Conservation (phyloP, 202 grass and related monocot genomes). For the Bolboschoenoplectus hybrid region DNA sequence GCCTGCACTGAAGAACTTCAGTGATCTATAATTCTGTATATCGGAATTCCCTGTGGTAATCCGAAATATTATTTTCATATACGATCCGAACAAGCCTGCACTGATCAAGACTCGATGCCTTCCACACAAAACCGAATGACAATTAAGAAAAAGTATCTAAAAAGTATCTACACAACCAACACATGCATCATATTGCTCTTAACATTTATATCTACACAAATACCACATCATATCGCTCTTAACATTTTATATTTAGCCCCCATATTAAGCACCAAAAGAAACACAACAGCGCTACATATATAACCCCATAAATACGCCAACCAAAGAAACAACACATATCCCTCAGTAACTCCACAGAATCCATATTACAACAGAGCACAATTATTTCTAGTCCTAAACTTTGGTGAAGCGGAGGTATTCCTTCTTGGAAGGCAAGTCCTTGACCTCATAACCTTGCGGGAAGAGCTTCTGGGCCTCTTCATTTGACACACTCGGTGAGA, state of each 20-base stretch:
- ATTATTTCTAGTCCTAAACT: conserved; percentile 31
- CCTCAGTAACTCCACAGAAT: neutral
- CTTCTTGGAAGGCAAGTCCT: conserved; percentile 73
- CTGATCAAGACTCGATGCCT: too few relatives aligned
- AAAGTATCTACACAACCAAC: too few relatives aligned
- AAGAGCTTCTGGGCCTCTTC: conserved; percentile 75
- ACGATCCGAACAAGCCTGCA: too few relatives aligned
- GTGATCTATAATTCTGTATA: too few relatives aligned
- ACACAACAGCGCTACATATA: neutral
- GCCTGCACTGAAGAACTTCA: too few relatives aligned
- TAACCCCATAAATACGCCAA: neutral
- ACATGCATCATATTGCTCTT: too few relatives aligned
- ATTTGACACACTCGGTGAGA: conserved; percentile 61
- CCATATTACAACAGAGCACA: neutral
- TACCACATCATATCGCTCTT: too few relatives aligned
- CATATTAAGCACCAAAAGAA: neutral
- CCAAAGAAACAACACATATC: neutral
- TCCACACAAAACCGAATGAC: too few relatives aligned
- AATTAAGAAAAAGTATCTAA: too few relatives aligned
- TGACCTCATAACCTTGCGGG: conserved; percentile 55
- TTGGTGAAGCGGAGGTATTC: conserved; percentile 78
- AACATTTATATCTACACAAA: too few relatives aligned
- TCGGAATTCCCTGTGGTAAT: too few relatives aligned
- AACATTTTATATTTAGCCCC: neutral
- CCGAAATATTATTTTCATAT: too few relatives aligned